Evolutionary conservation across 352 stramenopile species (phyloP), one percentile per base, ranked within the genome.

Genomic region (Globisporangium mamillatum): DNA sequence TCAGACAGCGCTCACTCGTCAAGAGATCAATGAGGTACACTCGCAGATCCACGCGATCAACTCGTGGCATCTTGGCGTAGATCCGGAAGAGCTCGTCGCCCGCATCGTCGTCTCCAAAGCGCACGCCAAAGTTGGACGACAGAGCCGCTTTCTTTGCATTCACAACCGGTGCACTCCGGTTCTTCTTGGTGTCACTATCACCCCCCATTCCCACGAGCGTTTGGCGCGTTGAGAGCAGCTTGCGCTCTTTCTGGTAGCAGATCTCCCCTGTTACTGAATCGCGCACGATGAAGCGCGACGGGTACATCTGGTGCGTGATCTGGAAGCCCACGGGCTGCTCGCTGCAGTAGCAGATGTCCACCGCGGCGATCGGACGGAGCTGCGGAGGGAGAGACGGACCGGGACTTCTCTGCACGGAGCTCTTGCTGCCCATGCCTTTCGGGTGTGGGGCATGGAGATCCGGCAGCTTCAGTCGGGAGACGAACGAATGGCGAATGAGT

Each of bases 271-370:
- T 46, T 4, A 4, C 1, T 10, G n/a, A 1, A 14, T 66, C 48
- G 44, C 60, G 60, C 44, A 66, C 60, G 60, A 58, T 29, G 41
- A 66, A 66, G 44, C 60, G 48, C 60, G 60, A 55, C 14, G 60
- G 48, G 18, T 25, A 41, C 18, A 57, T 5, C 25, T 66, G 60
- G 48, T 55, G 41, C 29, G 41, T 58, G 25, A 66, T 58, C 25
- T 66, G 29, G 48, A 66, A 58, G 8, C 22, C 18, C 18, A 18
- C 16, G n/a, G 38, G 16, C 41, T n/a, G 6, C 7, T 18, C 14
- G 16, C 25, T 16, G 24, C 60, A 66, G 60, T 27, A 53, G 7
- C 18, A 29, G 3, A 27, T 24, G 24, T 55, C 22, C 18, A 66
- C 48, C 10, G 60, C 60, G 1, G 25, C 60, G 41, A 66, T 24